Conservation (phyloP, 2,329 filamentous ascomycete species). For the Ascochyta pisi region DNA sequence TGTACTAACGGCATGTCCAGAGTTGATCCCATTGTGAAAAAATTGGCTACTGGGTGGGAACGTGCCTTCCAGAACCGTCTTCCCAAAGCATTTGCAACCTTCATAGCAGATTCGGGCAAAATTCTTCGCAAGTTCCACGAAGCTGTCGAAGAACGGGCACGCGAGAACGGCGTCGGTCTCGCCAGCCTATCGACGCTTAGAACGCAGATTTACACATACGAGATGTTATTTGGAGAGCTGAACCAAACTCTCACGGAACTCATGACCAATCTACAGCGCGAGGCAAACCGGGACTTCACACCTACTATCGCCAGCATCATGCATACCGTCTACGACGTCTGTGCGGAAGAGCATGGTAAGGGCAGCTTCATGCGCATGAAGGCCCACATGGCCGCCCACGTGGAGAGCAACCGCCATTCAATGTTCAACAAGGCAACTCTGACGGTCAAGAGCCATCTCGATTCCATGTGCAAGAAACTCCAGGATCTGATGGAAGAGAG, state of each 20-base stretch:
- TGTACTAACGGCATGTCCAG: constrained; percentile 9
- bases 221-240: constrained; percentile 51
- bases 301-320: constrained; percentile 58
- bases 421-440: constrained; percentile 61
- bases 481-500: constrained; percentile 53
- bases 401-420: constrained; percentile 47
- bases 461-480: constrained; percentile 53
- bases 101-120: constrained; percentile 41
- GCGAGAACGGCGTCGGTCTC: constrained; percentile 49
- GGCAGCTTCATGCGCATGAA: constrained; percentile 63
- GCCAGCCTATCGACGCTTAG: constrained; percentile 51
- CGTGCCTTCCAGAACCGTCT: constrained; percentile 52
- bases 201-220: constrained; percentile 53
- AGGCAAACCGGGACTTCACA: constrained; percentile 62
- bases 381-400: constrained; percentile 54
- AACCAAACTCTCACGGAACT: constrained; percentile 38
- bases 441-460: constrained; percentile 52
- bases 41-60: constrained; percentile 54
- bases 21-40: constrained; percentile 49
- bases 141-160: constrained; percentile 50
- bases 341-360: constrained; percentile 53
- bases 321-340: constrained; percentile 55
- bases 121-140: constrained; percentile 52
- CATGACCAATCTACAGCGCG: constrained; percentile 58
- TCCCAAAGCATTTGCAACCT: constrained; percentile 50